Base-by-base conservation (phyloP, 805 yeast genomes). In the Kurtzmaniella cleridarum region DNA sequence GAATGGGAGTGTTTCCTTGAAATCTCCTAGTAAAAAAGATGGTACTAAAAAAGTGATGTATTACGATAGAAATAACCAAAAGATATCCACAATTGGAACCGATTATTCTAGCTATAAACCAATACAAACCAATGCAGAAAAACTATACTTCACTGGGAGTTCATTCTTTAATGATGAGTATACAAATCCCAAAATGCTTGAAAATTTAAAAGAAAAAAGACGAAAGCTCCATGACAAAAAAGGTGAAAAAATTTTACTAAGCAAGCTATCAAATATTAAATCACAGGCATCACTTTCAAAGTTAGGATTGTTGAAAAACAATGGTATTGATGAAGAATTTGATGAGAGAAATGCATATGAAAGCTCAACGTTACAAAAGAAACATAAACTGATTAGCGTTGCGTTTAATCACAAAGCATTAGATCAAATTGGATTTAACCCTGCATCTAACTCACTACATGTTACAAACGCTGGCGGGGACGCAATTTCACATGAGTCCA, bases 1-100 rank as follows among this genome's bases (percentile, higher is more conserved):
- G 39, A 84, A 79, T 57, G 76, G 84, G 12, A 63, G 76, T 43
- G 66, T 73, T 42, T 60, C 79, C 41, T 57, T 76, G 59, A 71
- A 78, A 49, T 74, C 87, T 5, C 80, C 89, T 4, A 66, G 68
- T 18, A 61, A 66, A 35, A 53, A 64, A 32, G 77, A 43, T 20
- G 57, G 51, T 30, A 30, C 40, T 28, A 51, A 40, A 30, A 49
- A 71, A 41, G 64, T 72, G 0, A 57, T 76, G 45, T 65, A 65
- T 32, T 49, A 47, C 6, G 38, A 36, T 11, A 49, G 50, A 38
- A 50, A 47, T 29, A 41, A 47, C 17, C 45, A 48, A 28, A 44
- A 49, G 24, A 47, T 61, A 45, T 53, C 58, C 44, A 42, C 51
- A 29, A 47, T 65, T 27, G 38, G 35, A 28, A 43, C 59, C 3